Conservation (phyloP, 345 rosid species). For the Stellera chamaejasme region DNA sequence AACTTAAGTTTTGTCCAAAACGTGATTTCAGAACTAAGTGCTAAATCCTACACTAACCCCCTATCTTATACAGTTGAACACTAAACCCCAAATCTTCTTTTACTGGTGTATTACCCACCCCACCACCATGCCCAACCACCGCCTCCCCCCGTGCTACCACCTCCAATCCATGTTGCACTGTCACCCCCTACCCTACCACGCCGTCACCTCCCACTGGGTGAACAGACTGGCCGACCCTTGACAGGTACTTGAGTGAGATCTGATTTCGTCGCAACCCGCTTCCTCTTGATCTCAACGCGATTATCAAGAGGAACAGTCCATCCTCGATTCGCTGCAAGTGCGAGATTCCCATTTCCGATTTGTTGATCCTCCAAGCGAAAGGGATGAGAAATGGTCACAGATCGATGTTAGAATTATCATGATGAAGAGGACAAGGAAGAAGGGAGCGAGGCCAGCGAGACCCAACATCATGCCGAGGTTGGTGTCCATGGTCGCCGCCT, state of each 20-base stretch:
- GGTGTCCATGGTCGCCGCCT: constrained; percentile 73
- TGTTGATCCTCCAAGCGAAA: constrained; percentile 45
- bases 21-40: no score
- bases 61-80: no score
- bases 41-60: no score
- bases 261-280: constrained; percentile 39
- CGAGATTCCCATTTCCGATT: constrained; percentile 64
- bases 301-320: constrained; percentile 51
- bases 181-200: no score
- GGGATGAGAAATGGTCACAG: constrained; percentile 65
- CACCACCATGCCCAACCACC: no score
- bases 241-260: constrained; percentile 37
- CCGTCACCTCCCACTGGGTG: no score
- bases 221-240: no score
- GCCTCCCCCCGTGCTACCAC: no score
- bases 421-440: constrained; percentile 66
- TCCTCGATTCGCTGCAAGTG: constrained; percentile 65
- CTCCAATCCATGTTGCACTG: no score
- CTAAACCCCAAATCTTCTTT: no score
- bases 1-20: no score
- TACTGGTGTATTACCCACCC: no score
- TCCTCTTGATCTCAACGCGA: constrained; percentile 64
- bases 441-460: constrained; percentile 75
- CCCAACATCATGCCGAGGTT: constrained; percentile 45
- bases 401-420: constrained; percentile 68